These are phyloP conservation scores for Cyberlindnera petersonii DNA, from an alignment of 805 yeast species.

Conservation along the genomic window DNA sequence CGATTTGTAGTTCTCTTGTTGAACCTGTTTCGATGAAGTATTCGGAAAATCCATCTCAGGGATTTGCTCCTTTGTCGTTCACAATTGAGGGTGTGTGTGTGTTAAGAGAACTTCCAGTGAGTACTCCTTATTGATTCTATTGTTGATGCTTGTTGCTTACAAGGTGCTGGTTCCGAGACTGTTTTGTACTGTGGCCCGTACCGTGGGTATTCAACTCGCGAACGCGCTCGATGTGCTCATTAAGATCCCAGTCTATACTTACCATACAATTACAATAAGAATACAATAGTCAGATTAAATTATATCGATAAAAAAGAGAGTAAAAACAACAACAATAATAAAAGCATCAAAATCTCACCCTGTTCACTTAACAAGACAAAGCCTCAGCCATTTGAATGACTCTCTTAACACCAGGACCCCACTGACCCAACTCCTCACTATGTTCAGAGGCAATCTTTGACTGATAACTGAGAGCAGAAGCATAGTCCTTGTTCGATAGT, in stretches of 20 bases:
- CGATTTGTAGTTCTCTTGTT: too few species aligned
- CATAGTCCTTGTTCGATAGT: slow-evolving; percentile 48
- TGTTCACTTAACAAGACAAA: neutral
- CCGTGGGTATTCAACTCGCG: slow-evolving; percentile 1
- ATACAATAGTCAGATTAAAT: neutral
- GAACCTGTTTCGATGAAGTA: too few species aligned
- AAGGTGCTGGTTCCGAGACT: too few species aligned
- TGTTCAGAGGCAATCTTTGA: slow-evolving; percentile 58
- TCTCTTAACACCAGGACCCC: slow-evolving; percentile 91
- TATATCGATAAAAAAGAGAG: neutral
- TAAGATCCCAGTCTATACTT: neutral
- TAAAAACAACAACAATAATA: neutral
- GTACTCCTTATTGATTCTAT: too few species aligned
- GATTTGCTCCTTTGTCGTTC: too few species aligned
- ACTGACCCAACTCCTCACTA: slow-evolving; percentile 76
- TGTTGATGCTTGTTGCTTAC: too few species aligned
- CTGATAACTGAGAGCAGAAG: slow-evolving; percentile 53
- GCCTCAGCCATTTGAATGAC: slow-evolving; percentile 46
- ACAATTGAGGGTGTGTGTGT: too few species aligned
- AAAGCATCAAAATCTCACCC: neutral
- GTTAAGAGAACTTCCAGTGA: too few species aligned
- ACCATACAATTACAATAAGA: too few species aligned
- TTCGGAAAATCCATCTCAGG: too few species aligned
- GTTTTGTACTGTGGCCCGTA: too few species aligned
- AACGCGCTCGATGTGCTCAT: slow-evolving; percentile 6